phyloP scores from a whole-genome alignment of 2,329 filamentous ascomycete genomes.

The Penicillium aurantiogriseum region DNA sequence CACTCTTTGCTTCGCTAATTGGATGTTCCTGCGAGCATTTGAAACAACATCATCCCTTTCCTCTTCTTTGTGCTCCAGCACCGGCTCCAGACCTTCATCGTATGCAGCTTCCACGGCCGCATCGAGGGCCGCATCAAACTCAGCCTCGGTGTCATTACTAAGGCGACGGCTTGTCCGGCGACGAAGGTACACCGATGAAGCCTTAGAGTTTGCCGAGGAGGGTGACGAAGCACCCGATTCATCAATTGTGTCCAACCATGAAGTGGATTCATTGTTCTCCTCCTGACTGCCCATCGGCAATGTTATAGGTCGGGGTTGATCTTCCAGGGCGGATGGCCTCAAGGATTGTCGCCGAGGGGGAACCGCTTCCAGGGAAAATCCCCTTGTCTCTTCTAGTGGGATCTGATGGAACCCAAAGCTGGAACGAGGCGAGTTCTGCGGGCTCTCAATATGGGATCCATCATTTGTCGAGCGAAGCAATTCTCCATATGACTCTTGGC shows the following conservation, averaged over 20 bases:
- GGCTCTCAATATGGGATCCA: conserved; percentile 23
- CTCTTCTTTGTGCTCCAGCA: conserved; percentile 33
- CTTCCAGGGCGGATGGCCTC: conserved; percentile 36
- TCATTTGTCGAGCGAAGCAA: conserved; percentile 36
- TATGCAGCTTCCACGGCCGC: conserved; percentile 96
- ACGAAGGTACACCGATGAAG: conserved; percentile 66
- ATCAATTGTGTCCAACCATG: conserved; percentile 92
- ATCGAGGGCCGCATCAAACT: conserved; percentile 91
- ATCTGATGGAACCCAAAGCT: conserved; percentile 40
- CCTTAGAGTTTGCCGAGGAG: conserved; percentile 77
- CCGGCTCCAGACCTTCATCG: conserved; percentile 82
- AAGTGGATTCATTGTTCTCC: conserved; percentile 74
- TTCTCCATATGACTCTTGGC: conserved; percentile 54
- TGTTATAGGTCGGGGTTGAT: conserved; percentile 19
- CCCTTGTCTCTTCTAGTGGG: conserved; percentile 26
- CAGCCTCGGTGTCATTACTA: conserved; percentile 76
- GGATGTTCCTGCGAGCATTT: conserved; percentile 64
- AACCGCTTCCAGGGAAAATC: conserved; percentile 30
- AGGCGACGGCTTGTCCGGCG: conserved; percentile 67
- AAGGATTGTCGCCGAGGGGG: conserved; percentile 42
- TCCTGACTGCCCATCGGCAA: conserved; percentile 40
- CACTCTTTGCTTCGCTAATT: conserved; percentile 72
- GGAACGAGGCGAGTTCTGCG: conserved; percentile 50
- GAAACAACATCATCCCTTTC: conserved; percentile 36
- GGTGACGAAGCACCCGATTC: conserved; percentile 79